phyloP scores from a whole-genome alignment of 2,329 filamentous ascomycete genomes.

The Dothideomycetes sp. region DNA sequence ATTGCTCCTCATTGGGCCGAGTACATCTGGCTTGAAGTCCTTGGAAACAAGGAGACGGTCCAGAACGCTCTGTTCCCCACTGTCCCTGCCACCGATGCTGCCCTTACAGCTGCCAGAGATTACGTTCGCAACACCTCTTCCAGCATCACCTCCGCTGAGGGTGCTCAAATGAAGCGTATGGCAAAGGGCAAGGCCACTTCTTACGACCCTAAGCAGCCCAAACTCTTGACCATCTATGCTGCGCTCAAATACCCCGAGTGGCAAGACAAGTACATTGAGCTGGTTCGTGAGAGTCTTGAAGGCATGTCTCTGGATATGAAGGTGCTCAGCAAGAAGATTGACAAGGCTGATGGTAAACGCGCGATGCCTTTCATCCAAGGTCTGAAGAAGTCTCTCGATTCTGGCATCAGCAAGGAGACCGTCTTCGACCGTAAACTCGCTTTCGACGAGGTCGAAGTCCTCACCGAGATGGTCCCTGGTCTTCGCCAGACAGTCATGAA shows the following conservation, averaged over 20 bases:
- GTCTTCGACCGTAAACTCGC: conserved; percentile 77
- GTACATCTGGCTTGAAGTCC: conserved; percentile 85
- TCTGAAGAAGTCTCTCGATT: conserved; percentile 71
- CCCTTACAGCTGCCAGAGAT: conserved; percentile 65
- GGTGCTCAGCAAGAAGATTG: conserved; percentile 63
- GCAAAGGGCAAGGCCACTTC: conserved; percentile 78
- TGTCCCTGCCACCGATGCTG: conserved; percentile 52
- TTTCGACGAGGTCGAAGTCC: conserved; percentile 71
- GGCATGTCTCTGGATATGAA: conserved; percentile 63
- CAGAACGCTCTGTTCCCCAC: conserved; percentile 69
- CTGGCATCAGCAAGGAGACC: conserved; percentile 44
- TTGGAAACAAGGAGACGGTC: conserved; percentile 63
- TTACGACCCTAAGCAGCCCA: conserved; percentile 85
- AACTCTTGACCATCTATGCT: conserved; percentile 79
- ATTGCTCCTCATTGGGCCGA: conserved; percentile 92
- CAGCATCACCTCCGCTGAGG: conserved; percentile 79
- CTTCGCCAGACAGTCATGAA: conserved; percentile 64
- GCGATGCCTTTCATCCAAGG: conserved; percentile 93
- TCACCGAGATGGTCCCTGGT: conserved; percentile 67
- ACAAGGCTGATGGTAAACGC: conserved; percentile 90
- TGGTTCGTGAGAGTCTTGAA: conserved; percentile 63
- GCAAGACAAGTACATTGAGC: conserved; percentile 83
- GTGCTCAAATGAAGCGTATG: conserved; percentile 73
- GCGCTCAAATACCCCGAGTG: conserved; percentile 73
- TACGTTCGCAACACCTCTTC: conserved; percentile 68